phyloP scores from a whole-genome alignment of 2,329 filamentous ascomycete species.

The Eurotiales sp. region DNA sequence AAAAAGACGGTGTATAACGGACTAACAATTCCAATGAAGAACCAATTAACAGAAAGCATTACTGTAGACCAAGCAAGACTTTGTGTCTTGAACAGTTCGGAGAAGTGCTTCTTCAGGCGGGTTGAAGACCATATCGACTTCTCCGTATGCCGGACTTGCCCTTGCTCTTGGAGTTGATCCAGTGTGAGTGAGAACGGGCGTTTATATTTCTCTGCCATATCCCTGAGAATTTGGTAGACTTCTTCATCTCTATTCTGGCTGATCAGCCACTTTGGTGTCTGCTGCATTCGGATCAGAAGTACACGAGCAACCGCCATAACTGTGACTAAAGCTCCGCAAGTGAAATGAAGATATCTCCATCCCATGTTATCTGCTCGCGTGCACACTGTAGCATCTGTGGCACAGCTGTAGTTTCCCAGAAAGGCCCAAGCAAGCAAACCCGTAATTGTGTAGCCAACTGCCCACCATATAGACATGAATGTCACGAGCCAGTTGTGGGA shows the following conservation, averaged over 20 bases:
- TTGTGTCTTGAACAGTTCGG: conserved; percentile 1
- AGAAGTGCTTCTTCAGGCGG: conserved; percentile 6
- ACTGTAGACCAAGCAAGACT: conserved; percentile 5
- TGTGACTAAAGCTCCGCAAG: conserved; percentile 3
- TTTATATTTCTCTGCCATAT: conserved; percentile 1
- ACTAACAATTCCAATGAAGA: conserved; percentile 5
- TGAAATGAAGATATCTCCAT: conserved; percentile 7
- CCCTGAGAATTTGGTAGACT: neutral
- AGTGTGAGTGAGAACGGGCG: conserved; percentile 4
- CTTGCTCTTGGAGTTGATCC: conserved; percentile 1
- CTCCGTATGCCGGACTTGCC: conserved; percentile 1
- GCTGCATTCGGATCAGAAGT: neutral
- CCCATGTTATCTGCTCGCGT: conserved; percentile 5
- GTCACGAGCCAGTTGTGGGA: conserved; percentile 9
- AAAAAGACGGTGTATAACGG: conserved; percentile 4
- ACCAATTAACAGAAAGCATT: conserved; percentile 7
- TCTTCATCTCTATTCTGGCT: conserved; percentile 8
- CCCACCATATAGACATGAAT: conserved; percentile 7
- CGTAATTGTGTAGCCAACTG: conserved; percentile 5
- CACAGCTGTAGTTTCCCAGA: conserved; percentile 3
- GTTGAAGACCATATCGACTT: conserved; percentile 4
- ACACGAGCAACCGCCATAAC: neutral
- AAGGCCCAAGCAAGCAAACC: conserved; percentile 6
- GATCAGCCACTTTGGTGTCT: conserved; percentile 6
- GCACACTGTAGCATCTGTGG: neutral